phyloP scores from a whole-genome alignment of 2,329 filamentous ascomycete species.

The Pyrenophora tritici-repentis region DNA sequence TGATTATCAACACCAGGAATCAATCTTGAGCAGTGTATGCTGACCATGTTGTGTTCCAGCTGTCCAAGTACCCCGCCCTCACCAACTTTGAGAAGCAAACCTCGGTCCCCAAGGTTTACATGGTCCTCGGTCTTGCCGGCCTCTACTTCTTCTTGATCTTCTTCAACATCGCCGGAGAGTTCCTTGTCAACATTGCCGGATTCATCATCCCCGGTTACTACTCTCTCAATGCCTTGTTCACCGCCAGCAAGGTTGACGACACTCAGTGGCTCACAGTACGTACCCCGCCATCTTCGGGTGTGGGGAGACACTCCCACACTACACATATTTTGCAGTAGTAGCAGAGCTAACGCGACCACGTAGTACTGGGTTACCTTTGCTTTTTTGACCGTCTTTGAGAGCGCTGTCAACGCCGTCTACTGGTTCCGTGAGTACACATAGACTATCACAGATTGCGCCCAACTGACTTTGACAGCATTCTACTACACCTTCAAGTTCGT shows the following conservation, averaged over 20 bases:
- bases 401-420: constrained; percentile 81
- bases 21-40: constrained; percentile 12
- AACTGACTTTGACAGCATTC: constrained; percentile 64
- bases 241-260: constrained; percentile 71
- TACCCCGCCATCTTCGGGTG: constrained; percentile 6
- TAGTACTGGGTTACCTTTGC: constrained; percentile 88
- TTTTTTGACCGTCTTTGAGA: constrained; percentile 83
- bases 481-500: constrained; percentile 99
- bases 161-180: constrained; percentile 89
- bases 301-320: constrained; percentile 3
- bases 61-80: constrained; percentile 82
- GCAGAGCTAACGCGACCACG: constrained; percentile 20
- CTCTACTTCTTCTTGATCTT: constrained; percentile 91
- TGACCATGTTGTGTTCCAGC: constrained; percentile 56
- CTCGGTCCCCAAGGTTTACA: constrained; percentile 83
- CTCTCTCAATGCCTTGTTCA: constrained; percentile 78
- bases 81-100: constrained; percentile 87
- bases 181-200: constrained; percentile 84
- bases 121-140: constrained; percentile 72
- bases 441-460: background rate
- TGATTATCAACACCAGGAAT: background rate
- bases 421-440: constrained; percentile 69
- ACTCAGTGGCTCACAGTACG: constrained; percentile 73
- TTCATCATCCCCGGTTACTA: constrained; percentile 86
- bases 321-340: background rate